Percentiles rank a stretch among this genome's conserved stretches.
phyloP scores from a whole-genome alignment of 169 alveolate species.

The Cryptosporidium xiaoi region DNA sequence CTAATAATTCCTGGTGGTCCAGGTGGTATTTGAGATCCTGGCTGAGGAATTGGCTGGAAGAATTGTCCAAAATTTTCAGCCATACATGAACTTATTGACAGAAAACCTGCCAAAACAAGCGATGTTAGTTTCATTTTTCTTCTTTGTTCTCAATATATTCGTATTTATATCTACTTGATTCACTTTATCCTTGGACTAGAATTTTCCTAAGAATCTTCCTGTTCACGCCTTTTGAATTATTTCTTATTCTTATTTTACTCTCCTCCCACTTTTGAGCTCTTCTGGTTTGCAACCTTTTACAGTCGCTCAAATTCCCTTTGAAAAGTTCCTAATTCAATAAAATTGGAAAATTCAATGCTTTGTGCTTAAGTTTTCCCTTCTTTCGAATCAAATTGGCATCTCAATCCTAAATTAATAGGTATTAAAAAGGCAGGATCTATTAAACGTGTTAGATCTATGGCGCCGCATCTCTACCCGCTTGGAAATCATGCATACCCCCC shows the following conservation, averaged over 20 bases:
- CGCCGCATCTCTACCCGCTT: conserved; percentile 5
- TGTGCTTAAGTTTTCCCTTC: conserved; percentile 16
- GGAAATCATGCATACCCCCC: neutral
- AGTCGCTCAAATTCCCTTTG: neutral
- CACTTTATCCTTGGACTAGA: neutral
- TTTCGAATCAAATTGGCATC: neutral
- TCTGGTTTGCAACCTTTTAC: conserved; percentile 21
- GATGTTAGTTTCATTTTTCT: conserved; percentile 23
- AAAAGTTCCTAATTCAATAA: conserved; percentile 26
- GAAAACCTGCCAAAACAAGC: conserved; percentile 11
- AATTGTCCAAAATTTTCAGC: conserved; percentile 37
- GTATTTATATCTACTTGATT: too few relatives aligned
- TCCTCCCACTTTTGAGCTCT: conserved; percentile 1
- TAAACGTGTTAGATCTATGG: conserved; percentile 63
- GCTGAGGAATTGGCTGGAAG: conserved; percentile 18
- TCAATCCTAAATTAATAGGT: too few relatives aligned
- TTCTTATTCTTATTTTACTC: neutral
- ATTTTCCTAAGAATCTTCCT: conserved; percentile 21
- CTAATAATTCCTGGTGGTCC: neutral
- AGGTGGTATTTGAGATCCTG: neutral
- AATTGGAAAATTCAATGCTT: conserved; percentile 20
- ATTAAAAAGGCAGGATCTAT: conserved; percentile 43
- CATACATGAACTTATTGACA: conserved; percentile 17
- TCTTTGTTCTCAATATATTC: neutral
- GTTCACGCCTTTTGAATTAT: conserved; percentile 5